A percentile compares a stretch with the other conserved stretches of the same genome.
phyloP scores from a whole-genome alignment of 768 basidiomycete species.

The Tubosaeta sp. region DNA sequence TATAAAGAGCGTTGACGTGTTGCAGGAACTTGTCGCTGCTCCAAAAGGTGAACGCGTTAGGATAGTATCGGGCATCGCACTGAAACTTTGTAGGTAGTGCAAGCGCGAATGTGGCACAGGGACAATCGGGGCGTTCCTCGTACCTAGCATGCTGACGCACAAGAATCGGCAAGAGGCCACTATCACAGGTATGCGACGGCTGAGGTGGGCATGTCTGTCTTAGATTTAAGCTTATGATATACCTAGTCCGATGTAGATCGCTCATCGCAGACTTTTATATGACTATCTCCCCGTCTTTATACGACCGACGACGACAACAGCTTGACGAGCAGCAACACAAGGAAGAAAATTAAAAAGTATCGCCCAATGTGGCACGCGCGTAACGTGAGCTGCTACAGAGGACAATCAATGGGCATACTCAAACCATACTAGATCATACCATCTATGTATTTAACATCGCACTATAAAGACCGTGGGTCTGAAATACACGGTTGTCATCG shows the following conservation, averaged over 20 bases:
- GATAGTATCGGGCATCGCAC: neutral
- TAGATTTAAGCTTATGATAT: neutral
- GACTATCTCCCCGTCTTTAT: neutral
- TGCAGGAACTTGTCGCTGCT: constrained; percentile 24
- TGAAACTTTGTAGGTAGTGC: constrained; percentile 54
- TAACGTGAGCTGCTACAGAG: neutral
- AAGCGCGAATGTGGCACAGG: constrained; percentile 89
- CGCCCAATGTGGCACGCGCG: neutral
- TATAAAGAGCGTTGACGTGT: neutral
- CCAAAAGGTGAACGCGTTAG: constrained; percentile 21
- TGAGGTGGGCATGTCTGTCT: no score
- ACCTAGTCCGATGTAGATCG: constrained; percentile 19
- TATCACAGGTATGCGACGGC: constrained; percentile 14
- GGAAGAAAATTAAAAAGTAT: constrained; percentile 13
- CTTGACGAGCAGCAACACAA: constrained; percentile 27
- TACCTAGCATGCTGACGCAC: constrained; percentile 46
- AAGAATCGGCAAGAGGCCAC: constrained; percentile 40
- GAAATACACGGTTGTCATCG: no score
- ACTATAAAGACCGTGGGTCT: no score
- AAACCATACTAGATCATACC: neutral
- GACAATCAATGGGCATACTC: no score
- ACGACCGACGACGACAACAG: constrained; percentile 10
- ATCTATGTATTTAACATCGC: no score
- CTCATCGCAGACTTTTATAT: constrained; percentile 27
- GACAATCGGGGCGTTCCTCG: no score